Conservation (phyloP, 129 eudicot species). For the Artemisia tridentata region DNA sequence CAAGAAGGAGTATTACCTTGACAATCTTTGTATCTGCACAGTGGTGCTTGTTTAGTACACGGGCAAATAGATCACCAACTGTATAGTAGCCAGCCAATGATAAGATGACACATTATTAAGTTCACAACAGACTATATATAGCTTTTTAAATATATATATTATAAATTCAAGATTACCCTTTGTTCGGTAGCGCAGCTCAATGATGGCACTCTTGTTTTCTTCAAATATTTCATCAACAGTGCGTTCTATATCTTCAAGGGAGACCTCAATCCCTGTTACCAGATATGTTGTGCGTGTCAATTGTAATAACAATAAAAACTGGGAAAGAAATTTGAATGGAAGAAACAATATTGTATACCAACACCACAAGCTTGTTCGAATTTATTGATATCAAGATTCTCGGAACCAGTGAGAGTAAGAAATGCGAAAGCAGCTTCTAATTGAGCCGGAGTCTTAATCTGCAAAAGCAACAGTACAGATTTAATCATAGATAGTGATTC, state of each 20-base stretch:
- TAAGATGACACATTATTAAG: slow-evolving; percentile 20
- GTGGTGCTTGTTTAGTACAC: slow-evolving; percentile 82
- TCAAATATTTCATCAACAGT: too few species aligned
- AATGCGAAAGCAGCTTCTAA: slow-evolving; percentile 88
- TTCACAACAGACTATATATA: neutral
- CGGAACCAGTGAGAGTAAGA: slow-evolving; percentile 55
- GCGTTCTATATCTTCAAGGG: too few species aligned
- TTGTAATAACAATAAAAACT: neutral
- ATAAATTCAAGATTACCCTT: slow-evolving; percentile 47
- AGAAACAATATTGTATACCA: slow-evolving; percentile 41
- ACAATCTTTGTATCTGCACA: slow-evolving; percentile 97
- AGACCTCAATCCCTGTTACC: too few species aligned
- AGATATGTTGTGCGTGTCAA: too few species aligned
- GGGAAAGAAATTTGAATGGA: neutral
- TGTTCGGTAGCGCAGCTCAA: slow-evolving; percentile 87
- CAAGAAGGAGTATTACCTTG: slow-evolving; percentile 49
- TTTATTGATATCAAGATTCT: slow-evolving; percentile 46
- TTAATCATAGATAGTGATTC: neutral
- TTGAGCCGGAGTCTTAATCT: slow-evolving; percentile 90
- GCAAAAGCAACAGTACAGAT: slow-evolving; percentile 12
- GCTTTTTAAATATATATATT: neutral
- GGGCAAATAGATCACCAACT: slow-evolving; percentile 92
- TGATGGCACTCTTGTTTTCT: too few species aligned
- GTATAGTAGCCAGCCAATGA: slow-evolving; percentile 20
- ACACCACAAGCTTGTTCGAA: slow-evolving; percentile 96